A percentile compares a stretch with the other conserved stretches of the same genome.
These are phyloP conservation scores for Paspalum vaginatum DNA, from an alignment of 176 grass and related monocot species.

Conservation along the genomic window DNA sequence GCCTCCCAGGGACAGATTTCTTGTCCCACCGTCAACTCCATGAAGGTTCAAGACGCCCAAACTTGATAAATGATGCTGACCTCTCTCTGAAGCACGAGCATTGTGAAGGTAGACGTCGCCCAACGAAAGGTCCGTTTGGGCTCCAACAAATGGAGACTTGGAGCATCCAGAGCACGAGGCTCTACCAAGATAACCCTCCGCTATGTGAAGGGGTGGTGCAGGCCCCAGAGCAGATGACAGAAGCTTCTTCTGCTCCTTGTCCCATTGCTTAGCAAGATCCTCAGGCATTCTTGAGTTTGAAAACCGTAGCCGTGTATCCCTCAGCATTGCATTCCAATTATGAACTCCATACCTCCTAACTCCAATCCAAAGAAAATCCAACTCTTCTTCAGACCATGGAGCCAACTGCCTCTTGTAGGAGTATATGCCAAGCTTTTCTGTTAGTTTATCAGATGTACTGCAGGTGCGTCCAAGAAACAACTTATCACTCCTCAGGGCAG, in stretches of 20 bases:
- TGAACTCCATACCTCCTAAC: slow-evolving; percentile 86
- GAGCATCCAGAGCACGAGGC: slow-evolving; percentile 50
- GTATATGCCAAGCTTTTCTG: slow-evolving; percentile 45
- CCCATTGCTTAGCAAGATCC: slow-evolving; percentile 85
- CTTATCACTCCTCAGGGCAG: slow-evolving; percentile 29
- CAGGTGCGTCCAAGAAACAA: slow-evolving; percentile 39
- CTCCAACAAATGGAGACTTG: slow-evolving; percentile 43
- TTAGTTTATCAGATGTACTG: slow-evolving; percentile 44
- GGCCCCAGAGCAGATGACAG: slow-evolving; percentile 34
- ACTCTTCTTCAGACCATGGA: slow-evolving; percentile 90
- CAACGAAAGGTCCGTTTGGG: slow-evolving; percentile 64
- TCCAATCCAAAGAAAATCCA: slow-evolving; percentile 98
- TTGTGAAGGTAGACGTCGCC: slow-evolving; percentile 43
- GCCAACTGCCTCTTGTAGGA: slow-evolving; percentile 48
- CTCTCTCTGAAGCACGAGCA: slow-evolving; percentile 25
- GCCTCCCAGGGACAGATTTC: slow-evolving; percentile 43
- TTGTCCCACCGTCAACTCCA: slow-evolving; percentile 13
- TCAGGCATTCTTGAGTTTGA: slow-evolving; percentile 60
- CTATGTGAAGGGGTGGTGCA: slow-evolving; percentile 10
- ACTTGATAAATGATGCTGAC: slow-evolving; percentile 40
- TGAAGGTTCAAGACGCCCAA: slow-evolving; percentile 34
- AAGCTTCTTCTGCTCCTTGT: slow-evolving; percentile 87
- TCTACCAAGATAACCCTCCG: slow-evolving; percentile 40
- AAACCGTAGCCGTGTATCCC: slow-evolving; percentile 67
- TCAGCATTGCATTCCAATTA: slow-evolving; percentile 83